Evolutionary conservation across 208 protist species (phyloP).

Genomic region (Kentomonas sorsogonicus): DNA sequence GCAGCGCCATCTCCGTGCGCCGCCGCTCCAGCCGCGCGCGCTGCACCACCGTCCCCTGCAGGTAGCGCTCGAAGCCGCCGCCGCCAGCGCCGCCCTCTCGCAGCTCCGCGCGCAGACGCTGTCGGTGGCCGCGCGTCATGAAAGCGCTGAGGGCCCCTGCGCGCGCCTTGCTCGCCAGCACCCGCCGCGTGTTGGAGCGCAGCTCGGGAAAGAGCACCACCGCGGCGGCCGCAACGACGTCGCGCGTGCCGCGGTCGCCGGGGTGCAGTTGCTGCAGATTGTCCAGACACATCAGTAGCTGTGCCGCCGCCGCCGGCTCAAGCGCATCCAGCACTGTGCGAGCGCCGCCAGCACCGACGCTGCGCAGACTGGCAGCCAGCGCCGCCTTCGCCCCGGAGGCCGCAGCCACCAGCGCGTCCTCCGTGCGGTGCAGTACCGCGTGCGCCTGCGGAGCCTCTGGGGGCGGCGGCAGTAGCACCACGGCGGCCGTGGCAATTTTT

Average conservation of each 20-base stretch:
- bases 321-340: too few relatives aligned
- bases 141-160: constrained; percentile 65
- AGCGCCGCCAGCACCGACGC: too few relatives aligned
- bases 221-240: neutral
- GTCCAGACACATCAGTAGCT: constrained; percentile 31
- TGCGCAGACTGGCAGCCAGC: neutral
- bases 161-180: constrained; percentile 45
- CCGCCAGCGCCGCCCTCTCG: too few relatives aligned
- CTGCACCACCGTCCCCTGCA: constrained; percentile 56
- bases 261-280: constrained; percentile 22
- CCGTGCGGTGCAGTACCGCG: constrained; percentile 22
- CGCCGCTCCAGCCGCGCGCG: constrained; percentile 52
- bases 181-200: constrained; percentile 50
- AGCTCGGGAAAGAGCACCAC: constrained; percentile 62
- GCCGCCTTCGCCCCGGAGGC: constrained; percentile 15
- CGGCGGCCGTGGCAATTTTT: constrained; percentile 32
- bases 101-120: constrained; percentile 37
- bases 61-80: constrained; percentile 23
- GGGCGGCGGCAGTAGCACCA: constrained; percentile 16
- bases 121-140: constrained; percentile 52
- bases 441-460: neutral
- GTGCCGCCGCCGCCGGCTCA: constrained; percentile 22
- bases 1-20: constrained; percentile 29
- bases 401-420: constrained; percentile 29
- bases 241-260: neutral